Conservation (phyloP, 2,329 filamentous ascomycete species). For the Paracorniculantispora psalliotae region DNA sequence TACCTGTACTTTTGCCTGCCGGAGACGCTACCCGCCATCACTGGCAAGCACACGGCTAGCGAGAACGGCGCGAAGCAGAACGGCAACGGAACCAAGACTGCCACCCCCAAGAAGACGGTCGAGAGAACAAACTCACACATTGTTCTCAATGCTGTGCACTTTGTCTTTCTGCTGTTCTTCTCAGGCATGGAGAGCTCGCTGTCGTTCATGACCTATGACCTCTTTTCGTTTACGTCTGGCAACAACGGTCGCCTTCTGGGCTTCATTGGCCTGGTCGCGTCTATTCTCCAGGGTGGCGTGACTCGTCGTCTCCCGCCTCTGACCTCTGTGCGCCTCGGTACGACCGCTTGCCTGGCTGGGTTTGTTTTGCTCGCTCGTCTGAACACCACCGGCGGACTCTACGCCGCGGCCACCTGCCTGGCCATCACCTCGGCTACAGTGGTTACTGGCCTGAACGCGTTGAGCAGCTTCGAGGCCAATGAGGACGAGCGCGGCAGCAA, state of each 20-base stretch:
- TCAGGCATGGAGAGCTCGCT: slow-evolving; percentile 97
- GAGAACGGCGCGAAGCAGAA: slow-evolving; percentile 19
- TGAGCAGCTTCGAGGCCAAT: slow-evolving; percentile 84
- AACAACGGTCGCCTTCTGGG: slow-evolving; percentile 83
- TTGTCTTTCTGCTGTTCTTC: slow-evolving; percentile 92
- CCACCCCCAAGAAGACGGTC: slow-evolving; percentile 18
- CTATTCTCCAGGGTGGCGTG: slow-evolving; percentile 87
- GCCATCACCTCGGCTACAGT: slow-evolving; percentile 92
- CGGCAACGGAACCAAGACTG: slow-evolving; percentile 19
- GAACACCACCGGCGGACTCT: slow-evolving; percentile 63
- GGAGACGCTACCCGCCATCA: slow-evolving; percentile 70
- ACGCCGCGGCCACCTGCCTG: slow-evolving; percentile 75
- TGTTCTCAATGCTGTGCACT: slow-evolving; percentile 79
- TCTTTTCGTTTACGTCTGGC: slow-evolving; percentile 76
- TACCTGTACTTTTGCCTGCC: slow-evolving; percentile 83
- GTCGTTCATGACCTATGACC: slow-evolving; percentile 93
- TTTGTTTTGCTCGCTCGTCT: slow-evolving; percentile 76
- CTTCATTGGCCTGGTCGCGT: slow-evolving; percentile 85
- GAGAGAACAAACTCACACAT: slow-evolving; percentile 75
- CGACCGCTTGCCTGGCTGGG: slow-evolving; percentile 69
- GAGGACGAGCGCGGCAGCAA: slow-evolving; percentile 79
- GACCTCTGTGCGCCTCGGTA: slow-evolving; percentile 71
- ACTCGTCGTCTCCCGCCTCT: slow-evolving; percentile 81
- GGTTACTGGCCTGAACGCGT: slow-evolving; percentile 85
- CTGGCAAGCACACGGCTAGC: slow-evolving; percentile 22